Percentiles rank a stretch among this genome's conserved stretches.
Conservation (phyloP, 2,329 filamentous ascomycete species). For the Sclerotinia subarctica region DNA sequence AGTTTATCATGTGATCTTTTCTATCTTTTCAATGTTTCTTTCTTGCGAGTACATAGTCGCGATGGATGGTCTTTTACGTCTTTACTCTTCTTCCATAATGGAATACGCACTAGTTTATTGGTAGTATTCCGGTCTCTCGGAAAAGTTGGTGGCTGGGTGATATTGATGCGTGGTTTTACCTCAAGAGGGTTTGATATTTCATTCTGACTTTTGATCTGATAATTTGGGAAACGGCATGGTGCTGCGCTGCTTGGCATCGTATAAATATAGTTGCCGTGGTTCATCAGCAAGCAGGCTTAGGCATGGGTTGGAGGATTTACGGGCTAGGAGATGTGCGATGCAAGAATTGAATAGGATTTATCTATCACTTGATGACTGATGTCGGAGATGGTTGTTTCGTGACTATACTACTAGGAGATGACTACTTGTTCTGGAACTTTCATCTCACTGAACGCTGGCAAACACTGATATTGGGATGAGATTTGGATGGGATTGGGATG, state of each 20-base stretch:
- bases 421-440: too few relatives aligned
- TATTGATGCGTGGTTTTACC: not conserved
- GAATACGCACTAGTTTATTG: not conserved
- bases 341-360: conserved; percentile 1
- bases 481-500: too few relatives aligned
- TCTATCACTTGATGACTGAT: not conserved
- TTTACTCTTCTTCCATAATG: not conserved
- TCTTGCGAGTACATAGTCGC: conserved; percentile 7
- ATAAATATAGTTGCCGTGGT: conserved; percentile 13
- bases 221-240: not conserved
- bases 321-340: not conserved
- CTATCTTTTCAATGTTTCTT: conserved; percentile 1
- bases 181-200: not conserved
- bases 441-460: too few relatives aligned
- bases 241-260: not conserved
- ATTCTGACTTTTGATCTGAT: not conserved
- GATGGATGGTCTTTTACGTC: not conserved
- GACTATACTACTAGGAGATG: not conserved
- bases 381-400: not conserved
- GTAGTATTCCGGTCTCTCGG: not conserved
- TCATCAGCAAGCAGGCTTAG: not conserved
- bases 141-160: not conserved
- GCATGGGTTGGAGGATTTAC: not conserved
- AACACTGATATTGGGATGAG: too few relatives aligned
- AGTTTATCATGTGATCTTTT: conserved; percentile 8